phyloP scores from a whole-genome alignment of 2,329 filamentous ascomycete genomes.

The Grosmannia huntii region DNA sequence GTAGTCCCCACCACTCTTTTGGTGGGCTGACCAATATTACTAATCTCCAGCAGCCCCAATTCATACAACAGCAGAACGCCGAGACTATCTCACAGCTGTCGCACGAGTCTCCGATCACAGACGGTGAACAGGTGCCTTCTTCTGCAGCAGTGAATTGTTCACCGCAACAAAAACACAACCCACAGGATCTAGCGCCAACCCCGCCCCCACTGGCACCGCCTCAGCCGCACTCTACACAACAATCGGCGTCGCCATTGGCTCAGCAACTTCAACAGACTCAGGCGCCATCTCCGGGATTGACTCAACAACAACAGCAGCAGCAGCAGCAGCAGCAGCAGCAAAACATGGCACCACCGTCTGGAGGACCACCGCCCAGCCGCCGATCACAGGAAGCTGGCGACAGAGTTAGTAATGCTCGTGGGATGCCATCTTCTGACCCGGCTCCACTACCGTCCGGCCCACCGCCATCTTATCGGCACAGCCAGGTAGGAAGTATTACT shows the following conservation, averaged over 20 bases:
- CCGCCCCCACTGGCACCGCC: constrained; percentile 10
- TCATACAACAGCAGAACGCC: constrained; percentile 32
- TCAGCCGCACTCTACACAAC: constrained; percentile 22
- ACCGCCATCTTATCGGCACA: constrained; percentile 40
- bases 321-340: constrained; percentile 12
- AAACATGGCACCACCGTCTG: constrained; percentile 33
- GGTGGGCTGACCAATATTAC: constrained; percentile 17
- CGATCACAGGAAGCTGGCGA: constrained; percentile 36
- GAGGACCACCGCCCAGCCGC: constrained; percentile 30
- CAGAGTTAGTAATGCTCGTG: constrained; percentile 25
- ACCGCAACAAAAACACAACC: constrained; percentile 19
- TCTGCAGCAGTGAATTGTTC: constrained; percentile 18
- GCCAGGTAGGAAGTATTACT: constrained; percentile 21
- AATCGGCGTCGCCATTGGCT: neutral
- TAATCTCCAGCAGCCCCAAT: constrained; percentile 16
- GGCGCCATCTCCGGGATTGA: neutral
- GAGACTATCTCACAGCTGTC: constrained; percentile 52
- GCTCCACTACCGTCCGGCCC: constrained; percentile 26
- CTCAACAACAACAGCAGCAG: constrained; percentile 1
- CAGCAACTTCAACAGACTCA: neutral
- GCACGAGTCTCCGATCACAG: constrained; percentile 43
- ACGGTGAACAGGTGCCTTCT: constrained; percentile 29
- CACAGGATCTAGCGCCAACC: constrained; percentile 7
- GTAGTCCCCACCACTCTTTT: constrained; percentile 20
- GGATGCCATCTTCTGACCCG: constrained; percentile 20